Evolutionary conservation across 371 early-diverging fungal species (phyloP), one percentile per base, ranked within the genome.

Genomic region (Rhizopus microsporus): DNA sequence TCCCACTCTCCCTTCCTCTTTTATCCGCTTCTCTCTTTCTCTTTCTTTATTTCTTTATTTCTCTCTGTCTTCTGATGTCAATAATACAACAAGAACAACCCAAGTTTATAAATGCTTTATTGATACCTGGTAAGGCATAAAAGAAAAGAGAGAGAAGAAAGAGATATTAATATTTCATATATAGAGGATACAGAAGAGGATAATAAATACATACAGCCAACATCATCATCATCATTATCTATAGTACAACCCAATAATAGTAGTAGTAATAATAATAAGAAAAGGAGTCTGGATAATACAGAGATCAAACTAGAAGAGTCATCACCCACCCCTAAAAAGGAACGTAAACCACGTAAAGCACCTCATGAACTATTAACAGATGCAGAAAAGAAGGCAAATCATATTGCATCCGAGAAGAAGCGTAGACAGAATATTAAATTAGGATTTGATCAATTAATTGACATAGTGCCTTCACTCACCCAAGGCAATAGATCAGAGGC

Each of bases 361-460:
- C 73, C 78, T 31, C 78, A 78, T 59, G 91, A 94, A 63, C 77
- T 94, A 13, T 73, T 96, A 64, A 92, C 95, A 3, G 93, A 92
- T 52, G 88, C 89, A n/a, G 93, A 96, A 65, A 96, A 96, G 72
- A 87, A 92, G 54, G 90, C 93, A 4, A 97, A 96, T 73, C 97
- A 97, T 72, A 96, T 97, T 69, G 93, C 91, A 1, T 90, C 91
- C 7, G 96, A 95, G 71, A 92, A 95, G 67, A 91, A 93, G 67
- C 87, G 96, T 57, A 80, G 96, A 35, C 88, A 90, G 43, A 91
- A 90, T 62, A 95, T 94, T 64, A 76, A 91, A 35, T 69, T 78
- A 13, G 93, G 93, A 8, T 93, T 93, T 71, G 90, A 89, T 63
- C 84, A 89, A 68, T 84, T 95, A 48, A 84, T 86, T 33, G 87